Conservation (phyloP, 2,329 filamentous ascomycete genomes). For the Emmonsiellopsis sp. region DNA sequence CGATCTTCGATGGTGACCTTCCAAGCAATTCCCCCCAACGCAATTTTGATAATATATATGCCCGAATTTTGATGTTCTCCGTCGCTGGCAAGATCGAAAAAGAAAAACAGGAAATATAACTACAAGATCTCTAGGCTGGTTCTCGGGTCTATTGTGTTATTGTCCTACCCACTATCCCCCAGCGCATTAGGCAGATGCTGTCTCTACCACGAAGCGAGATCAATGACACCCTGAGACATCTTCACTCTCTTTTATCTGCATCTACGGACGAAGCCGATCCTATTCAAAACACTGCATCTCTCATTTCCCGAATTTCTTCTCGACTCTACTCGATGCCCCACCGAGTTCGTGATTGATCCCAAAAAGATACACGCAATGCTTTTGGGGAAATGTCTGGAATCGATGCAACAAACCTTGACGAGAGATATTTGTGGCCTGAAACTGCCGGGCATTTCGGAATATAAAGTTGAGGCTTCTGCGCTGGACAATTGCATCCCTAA, state of each 20-base stretch:
- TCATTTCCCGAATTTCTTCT: slow-evolving; percentile 22
- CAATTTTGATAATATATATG: slow-evolving; percentile 13
- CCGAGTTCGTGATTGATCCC: slow-evolving; percentile 21
- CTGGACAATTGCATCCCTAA: slow-evolving; percentile 9
- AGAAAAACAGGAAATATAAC: background rate
- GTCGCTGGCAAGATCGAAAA: slow-evolving; percentile 1
- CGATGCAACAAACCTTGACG: slow-evolving; percentile 2
- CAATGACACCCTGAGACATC: slow-evolving; percentile 2
- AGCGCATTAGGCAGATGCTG: slow-evolving; percentile 7
- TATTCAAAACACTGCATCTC: slow-evolving; percentile 12
- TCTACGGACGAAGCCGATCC: slow-evolving; percentile 1
- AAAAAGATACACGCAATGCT: slow-evolving; percentile 19
- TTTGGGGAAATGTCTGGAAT: slow-evolving; percentile 16
- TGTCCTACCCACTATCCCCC: slow-evolving; percentile 9
- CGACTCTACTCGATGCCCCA: slow-evolving; percentile 6
- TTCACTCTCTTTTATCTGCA: slow-evolving; percentile 10
- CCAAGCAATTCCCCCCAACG: background rate
- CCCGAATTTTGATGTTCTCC: slow-evolving; percentile 8
- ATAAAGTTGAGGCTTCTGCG: background rate
- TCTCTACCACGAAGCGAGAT: slow-evolving; percentile 4
- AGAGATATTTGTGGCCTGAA: slow-evolving; percentile 7
- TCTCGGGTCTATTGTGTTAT: slow-evolving; percentile 11
- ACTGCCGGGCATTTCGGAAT: background rate
- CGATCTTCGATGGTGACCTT: background rate
- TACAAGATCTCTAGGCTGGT: slow-evolving; percentile 7